Conservation (phyloP, 805 yeast species). For the Cyberlindnera xylosilytica region DNA sequence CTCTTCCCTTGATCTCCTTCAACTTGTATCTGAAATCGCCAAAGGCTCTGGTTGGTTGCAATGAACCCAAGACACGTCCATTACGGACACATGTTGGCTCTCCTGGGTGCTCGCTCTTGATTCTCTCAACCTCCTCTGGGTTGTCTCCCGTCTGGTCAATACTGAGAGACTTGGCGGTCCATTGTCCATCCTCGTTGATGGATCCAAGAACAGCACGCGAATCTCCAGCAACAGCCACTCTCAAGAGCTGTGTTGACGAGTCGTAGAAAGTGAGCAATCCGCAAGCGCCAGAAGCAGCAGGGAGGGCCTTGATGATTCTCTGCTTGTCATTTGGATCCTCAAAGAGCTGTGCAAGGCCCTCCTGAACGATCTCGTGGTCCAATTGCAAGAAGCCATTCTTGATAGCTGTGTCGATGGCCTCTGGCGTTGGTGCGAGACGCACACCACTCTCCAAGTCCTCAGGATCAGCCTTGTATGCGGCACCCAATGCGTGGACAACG, state of each 20-base stretch:
- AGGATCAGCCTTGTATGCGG: conserved; percentile 55
- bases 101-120: conserved; percentile 85
- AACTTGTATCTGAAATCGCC: conserved; percentile 96
- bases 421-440: conserved; percentile 63
- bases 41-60: conserved; percentile 95
- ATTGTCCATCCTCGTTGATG: conserved; percentile 56
- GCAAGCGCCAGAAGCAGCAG: conserved; percentile 95
- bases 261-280: conserved; percentile 87
- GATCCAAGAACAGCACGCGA: conserved; percentile 89
- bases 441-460: conserved; percentile 28
- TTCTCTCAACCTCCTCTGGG: conserved; percentile 78
- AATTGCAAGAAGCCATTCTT: conserved; percentile 74
- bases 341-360: conserved; percentile 66
- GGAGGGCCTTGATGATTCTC: conserved; percentile 64
- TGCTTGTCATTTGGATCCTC: conserved; percentile 59
- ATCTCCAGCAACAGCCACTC: conserved; percentile 96
- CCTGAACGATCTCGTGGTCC: conserved; percentile 83
- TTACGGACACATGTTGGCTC: conserved; percentile 73
- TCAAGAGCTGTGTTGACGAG: conserved; percentile 62
- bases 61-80: conserved; percentile 88
- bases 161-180: conserved; percentile 86
- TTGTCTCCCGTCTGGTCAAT: conserved; percentile 95
- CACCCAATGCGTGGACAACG: conserved; percentile 75
- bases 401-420: conserved; percentile 75
- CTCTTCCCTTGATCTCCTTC: conserved; percentile 46